Evolutionary conservation across 805 yeast species (phyloP), one percentile per base, ranked within the genome.

Genomic region (Candida cerambycidarum): DNA sequence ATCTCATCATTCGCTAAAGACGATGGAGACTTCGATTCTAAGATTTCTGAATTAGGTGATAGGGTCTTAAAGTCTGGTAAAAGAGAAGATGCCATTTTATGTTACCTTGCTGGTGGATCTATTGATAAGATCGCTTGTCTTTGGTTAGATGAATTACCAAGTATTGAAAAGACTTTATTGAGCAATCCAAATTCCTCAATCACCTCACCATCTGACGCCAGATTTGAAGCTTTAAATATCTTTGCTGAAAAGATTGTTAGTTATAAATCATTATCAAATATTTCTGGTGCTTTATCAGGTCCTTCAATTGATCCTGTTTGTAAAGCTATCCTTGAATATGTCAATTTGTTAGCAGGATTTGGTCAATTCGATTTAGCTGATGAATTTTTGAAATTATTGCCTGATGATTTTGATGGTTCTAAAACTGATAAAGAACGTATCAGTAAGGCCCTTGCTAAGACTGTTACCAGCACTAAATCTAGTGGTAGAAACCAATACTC

Each of bases 321-420:
- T 52, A 71, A 72, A 29, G 82, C 83, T 2, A 80, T 87, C 47
- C 72, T 88, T 50, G 98, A 93, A 63, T 93, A 85, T 62, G 82
- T 95, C 35, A 82, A 79, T 51, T 69, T 85, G 46, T 81, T 89
- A 43, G 84, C 96, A 3, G 80, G 89, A 19, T 81, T 76, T 57
- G 98, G 97, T 19, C 81, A 86, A 50, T 82, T 88, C 53, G 95
- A 84, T 8, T 69, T 92, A 51, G 97, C 98, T 1, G 75, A 71
- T 44, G 78, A 75, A 51, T 79, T 86, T 51, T 73, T 92, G 57
- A 70, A 72, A 34, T 71, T 84, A 46, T 71, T 93, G 55, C 96
- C 98, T 10, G 79, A 77, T 34, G 80, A 80, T 41, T 79, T 82
- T 53, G 85, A 84, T 33, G 87, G 83, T 18, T 82, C 85, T 38